Percentiles rank a stretch among this genome's conserved stretches.
Conservation (phyloP, 345 rosid species). For the Geranium rotundifolium region DNA sequence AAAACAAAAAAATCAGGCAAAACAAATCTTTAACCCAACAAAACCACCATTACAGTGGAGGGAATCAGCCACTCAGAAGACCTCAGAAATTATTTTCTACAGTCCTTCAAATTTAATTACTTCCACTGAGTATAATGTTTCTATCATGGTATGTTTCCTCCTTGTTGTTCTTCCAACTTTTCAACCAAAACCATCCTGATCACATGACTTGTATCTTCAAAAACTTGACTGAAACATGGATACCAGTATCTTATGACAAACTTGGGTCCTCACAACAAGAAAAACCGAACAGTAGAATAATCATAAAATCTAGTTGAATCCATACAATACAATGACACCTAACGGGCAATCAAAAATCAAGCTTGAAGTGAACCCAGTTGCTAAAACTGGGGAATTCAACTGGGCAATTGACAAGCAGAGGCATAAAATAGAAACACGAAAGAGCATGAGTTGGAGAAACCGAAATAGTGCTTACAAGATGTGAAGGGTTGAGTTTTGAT, state of each 20-base stretch:
- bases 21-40: background rate
- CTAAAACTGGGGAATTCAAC: background rate
- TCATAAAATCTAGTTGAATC: background rate
- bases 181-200: background rate
- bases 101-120: background rate
- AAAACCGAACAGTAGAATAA: background rate
- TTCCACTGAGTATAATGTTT: background rate
- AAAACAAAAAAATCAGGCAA: background rate
- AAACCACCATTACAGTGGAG: background rate
- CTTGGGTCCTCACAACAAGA: background rate
- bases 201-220: background rate
- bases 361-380: background rate
- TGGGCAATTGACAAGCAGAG: background rate
- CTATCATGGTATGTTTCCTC: background rate
- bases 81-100: background rate
- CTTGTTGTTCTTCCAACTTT: background rate
- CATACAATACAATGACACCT: background rate
- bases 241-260: too few relatives aligned
- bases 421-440: background rate
- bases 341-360: background rate
- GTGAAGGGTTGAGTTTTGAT: slow-evolving; percentile 57
- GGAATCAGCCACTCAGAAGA: background rate
- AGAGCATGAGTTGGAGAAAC: background rate
- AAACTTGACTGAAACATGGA: too few relatives aligned
- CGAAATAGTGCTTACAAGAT: slow-evolving; percentile 35